These are phyloP conservation scores for Cordyceps militaris DNA, from an alignment of 2,329 filamentous ascomycete genomes.

Conservation along the genomic window DNA sequence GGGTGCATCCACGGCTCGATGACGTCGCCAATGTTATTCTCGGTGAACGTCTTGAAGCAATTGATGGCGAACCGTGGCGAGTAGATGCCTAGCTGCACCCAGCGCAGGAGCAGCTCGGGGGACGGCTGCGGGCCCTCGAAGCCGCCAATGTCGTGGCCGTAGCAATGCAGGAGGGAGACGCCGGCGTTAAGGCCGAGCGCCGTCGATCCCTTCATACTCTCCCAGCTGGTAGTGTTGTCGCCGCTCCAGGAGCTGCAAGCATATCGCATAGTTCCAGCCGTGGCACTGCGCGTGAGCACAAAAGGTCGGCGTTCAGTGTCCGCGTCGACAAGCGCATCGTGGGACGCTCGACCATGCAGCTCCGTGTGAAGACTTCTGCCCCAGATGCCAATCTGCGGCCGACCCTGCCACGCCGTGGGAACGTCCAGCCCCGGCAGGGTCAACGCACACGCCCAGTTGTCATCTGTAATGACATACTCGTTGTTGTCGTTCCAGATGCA, in stretches of 20 bases:
- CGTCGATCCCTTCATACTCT: conserved; percentile 65
- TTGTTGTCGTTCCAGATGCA: conserved; percentile 78
- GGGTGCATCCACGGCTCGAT: conserved; percentile 77
- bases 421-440: conserved; percentile 32
- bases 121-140: conserved; percentile 68
- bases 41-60: conserved; percentile 65
- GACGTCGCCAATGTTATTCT: conserved; percentile 62
- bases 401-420: conserved; percentile 27
- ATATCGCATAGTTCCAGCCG: conserved; percentile 62
- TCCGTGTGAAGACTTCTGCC: conserved; percentile 64
- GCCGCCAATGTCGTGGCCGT: conserved; percentile 68
- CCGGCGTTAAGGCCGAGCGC: conserved; percentile 62
- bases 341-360: conserved; percentile 62
- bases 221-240: conserved; percentile 69
- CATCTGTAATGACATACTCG: conserved; percentile 61
- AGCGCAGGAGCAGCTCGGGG: conserved; percentile 63
- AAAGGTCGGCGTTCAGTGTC: conserved; percentile 57
- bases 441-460: conserved; percentile 57
- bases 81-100: conserved; percentile 65
- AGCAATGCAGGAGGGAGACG: conserved; percentile 61
- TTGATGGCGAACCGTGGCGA: conserved; percentile 69
- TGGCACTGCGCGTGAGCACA: conserved; percentile 63
- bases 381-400: conserved; percentile 57
- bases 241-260: conserved; percentile 68
- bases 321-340: conserved; percentile 56